Evolutionary conservation across 2,329 filamentous ascomycete genomes (phyloP), one percentile per base, ranked within the genome.

Genomic region (Escovopsis weberi): DNA sequence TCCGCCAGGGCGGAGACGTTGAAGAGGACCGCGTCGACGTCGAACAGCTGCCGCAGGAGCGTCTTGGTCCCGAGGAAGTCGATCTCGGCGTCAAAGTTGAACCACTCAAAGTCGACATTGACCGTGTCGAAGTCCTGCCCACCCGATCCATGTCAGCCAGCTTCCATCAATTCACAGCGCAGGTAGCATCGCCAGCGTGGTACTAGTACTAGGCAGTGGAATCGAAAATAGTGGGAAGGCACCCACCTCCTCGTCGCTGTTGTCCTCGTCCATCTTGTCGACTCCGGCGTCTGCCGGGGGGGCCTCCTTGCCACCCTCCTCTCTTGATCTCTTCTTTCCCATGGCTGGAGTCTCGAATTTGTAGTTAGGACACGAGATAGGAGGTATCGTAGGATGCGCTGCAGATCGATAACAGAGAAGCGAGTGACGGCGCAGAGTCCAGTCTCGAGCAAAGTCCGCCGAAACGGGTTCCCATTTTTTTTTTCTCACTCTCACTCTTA

Each of bases 21-120:
- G 67, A 95, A 86, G 28, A 93, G 70, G 46, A 81, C 74, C 38
- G 82, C 74, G 64, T 98, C 91, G 42, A 84, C 77, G 61, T 96
- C 91, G 60, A 98, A 80, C 36, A 98, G 77, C 62, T 98, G 91
- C 46, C 89, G 83, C 46, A 95, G 65, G 7, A 98, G 77, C 9
- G 78, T 82, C 62, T 95, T 95, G 53, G 93, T 75, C 45, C 91
- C 91, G 64, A 96, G 89, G 63, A 96, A 96, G 63, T 98, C 91
- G 53, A 94, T 74, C 7, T 83, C 78, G 2, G 84, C 72, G 53
- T 91, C 82, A 48, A 89, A 94, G 64, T 95, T 93, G 68, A 96
- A 98, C 84, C 87, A 96, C 67, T 98, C 91, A 56, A 98, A 98
- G 51, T 96, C 89, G 45, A 96, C 87, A 58, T 96, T 82, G 50